Conservation (phyloP, 2,329 filamentous ascomycete genomes). For the Colletotrichum incanum region DNA sequence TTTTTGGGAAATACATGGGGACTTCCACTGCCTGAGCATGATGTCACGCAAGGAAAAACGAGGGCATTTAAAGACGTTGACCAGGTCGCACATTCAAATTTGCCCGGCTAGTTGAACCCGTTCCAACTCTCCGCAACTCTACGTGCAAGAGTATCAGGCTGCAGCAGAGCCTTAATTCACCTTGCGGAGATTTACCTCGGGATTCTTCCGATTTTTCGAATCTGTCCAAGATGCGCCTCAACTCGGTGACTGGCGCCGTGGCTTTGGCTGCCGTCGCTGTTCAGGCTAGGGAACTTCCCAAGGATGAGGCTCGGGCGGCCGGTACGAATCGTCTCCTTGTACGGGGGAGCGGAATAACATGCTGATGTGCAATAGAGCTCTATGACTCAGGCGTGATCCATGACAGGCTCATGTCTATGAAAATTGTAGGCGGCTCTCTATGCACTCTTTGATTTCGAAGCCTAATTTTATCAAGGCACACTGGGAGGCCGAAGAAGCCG, state of each 20-base stretch:
- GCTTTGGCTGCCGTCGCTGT: conserved; percentile 38
- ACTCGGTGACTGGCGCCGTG: conserved; percentile 37
- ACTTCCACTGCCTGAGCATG: not conserved
- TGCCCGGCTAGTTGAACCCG: too few species aligned
- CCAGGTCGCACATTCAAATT: not conserved
- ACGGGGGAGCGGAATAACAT: not conserved
- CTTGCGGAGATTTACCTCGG: not conserved
- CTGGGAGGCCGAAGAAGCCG: conserved; percentile 44
- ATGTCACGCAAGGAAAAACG: not conserved
- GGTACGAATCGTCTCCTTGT: conserved; percentile 7
- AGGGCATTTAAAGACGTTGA: conserved; percentile 11
- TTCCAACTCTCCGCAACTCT: not conserved
- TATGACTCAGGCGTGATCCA: conserved; percentile 47
- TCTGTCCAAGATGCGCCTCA: conserved; percentile 42
- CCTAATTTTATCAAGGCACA: conserved; percentile 21
- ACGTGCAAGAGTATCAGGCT: not conserved
- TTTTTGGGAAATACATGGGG: conserved; percentile 17
- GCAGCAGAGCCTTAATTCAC: not conserved
- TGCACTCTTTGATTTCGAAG: rapidly evolving
- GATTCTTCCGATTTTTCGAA: too few species aligned
- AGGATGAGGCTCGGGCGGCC: conserved; percentile 44
- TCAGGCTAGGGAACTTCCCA: conserved; percentile 43
- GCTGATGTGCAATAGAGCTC: conserved; percentile 38
- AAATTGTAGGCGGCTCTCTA: conserved; percentile 20
- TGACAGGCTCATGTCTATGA: conserved; percentile 45